phyloP scores from a whole-genome alignment of 192 early-diverging fungal species.

The Entophlyctis helioformis region DNA sequence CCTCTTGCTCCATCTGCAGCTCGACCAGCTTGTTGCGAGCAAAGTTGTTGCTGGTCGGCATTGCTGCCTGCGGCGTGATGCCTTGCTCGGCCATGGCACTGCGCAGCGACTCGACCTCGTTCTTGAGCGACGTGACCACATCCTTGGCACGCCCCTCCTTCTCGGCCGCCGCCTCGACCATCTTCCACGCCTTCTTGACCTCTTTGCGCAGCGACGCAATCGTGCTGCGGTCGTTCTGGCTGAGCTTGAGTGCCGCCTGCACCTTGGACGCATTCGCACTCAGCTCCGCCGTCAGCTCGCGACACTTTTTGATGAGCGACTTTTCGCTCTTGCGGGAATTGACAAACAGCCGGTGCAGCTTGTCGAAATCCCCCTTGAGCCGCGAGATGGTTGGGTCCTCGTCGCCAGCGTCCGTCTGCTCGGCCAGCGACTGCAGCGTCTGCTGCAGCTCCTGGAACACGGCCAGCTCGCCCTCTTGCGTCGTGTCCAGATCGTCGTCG shows the following conservation, averaged over 20 bases:
- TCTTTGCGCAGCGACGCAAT: constrained; percentile 38
- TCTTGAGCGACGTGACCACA: constrained; percentile 25
- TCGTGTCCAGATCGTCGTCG: background rate
- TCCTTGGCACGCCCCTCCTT: constrained; percentile 33
- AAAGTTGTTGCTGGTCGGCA: background rate
- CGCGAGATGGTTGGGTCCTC: constrained; percentile 13
- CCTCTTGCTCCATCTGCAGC: constrained; percentile 33
- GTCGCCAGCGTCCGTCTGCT: constrained; percentile 2
- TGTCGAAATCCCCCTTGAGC: constrained; percentile 30
- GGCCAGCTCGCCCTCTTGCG: background rate
- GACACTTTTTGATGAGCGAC: constrained; percentile 28
- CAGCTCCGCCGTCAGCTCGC: constrained; percentile 31
- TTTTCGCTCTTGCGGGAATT: constrained; percentile 37
- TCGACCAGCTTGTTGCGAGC: constrained; percentile 22
- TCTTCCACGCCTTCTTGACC: constrained; percentile 42
- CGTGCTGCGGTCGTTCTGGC: constrained; percentile 27
- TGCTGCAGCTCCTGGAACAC: constrained; percentile 14
- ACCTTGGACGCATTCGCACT: constrained; percentile 33
- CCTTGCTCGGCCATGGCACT: constrained; percentile 6
- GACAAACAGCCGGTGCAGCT: constrained; percentile 32
- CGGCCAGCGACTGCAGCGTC: constrained; percentile 10
- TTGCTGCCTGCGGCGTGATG: background rate
- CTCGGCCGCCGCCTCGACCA: constrained; percentile 31
- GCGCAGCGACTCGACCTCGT: constrained; percentile 19
- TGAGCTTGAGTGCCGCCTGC: constrained; percentile 31